Evolutionary conservation across 352 stramenopile genomes (phyloP).

Genomic region (Elongisporangium prolatum): DNA sequence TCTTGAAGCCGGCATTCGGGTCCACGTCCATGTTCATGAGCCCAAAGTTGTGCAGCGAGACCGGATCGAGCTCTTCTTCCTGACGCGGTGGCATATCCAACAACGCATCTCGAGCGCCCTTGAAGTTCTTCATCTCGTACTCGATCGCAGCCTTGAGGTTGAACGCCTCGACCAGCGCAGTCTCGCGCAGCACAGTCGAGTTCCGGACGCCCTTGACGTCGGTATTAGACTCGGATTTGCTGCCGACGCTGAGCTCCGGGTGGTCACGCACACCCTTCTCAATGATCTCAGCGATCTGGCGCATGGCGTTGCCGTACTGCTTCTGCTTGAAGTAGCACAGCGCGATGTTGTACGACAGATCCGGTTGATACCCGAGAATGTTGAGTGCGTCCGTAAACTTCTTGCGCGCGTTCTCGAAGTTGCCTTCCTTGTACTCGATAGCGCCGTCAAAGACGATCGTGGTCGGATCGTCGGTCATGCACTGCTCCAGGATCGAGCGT

Average conservation of each 20-base stretch:
- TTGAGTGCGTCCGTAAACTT: conserved; percentile 93
- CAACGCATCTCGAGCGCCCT: conserved; percentile 79
- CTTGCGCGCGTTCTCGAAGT: conserved; percentile 84
- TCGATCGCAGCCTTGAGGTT: conserved; percentile 96
- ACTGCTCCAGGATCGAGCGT: conserved; percentile 90
- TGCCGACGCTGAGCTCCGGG: conserved; percentile 91
- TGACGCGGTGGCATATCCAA: conserved; percentile 90
- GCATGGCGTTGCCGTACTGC: conserved; percentile 89
- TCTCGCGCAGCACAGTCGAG: conserved; percentile 89
- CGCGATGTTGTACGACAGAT: conserved; percentile 94
- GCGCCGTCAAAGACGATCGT: conserved; percentile 83
- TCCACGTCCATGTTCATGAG: conserved; percentile 95
- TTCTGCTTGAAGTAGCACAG: conserved; percentile 93
- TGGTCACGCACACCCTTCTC: conserved; percentile 89
- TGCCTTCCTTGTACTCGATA: conserved; percentile 85
- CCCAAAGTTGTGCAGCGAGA: conserved; percentile 85
- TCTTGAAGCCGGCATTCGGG: conserved; percentile 91
- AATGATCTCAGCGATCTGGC: conserved; percentile 93
- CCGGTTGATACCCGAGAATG: conserved; percentile 90
- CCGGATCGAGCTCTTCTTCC: conserved; percentile 93
- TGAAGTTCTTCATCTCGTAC: conserved; percentile 93
- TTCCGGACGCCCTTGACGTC: conserved; percentile 90
- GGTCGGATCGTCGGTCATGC: conserved; percentile 89
- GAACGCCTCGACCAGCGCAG: conserved; percentile 91
- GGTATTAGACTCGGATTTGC: conserved; percentile 86